Evolutionary conservation across 768 basidiomycete species (phyloP).

Genomic region (Mycena vulgaris): DNA sequence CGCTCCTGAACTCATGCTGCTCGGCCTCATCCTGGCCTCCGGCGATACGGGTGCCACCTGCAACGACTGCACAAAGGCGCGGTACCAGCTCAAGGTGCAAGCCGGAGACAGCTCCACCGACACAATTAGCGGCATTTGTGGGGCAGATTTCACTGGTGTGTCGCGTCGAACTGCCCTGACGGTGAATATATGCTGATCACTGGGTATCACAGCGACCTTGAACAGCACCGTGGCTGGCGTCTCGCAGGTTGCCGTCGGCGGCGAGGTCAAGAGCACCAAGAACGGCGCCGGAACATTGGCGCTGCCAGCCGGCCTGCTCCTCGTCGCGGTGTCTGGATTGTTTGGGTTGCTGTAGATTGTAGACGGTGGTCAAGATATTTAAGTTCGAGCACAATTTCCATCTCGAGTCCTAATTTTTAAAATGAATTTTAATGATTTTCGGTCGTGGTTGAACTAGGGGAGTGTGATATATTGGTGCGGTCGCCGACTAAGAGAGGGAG

Average conservation of each 20-base stretch:
- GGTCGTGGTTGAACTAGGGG: too few species aligned
- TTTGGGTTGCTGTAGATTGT: neutral
- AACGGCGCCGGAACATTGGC: neutral
- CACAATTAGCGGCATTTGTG: neutral
- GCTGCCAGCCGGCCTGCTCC: neutral
- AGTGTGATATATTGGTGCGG: too few species aligned
- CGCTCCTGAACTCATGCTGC: neutral
- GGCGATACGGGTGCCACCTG: neutral
- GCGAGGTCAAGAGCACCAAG: neutral
- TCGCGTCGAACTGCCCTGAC: neutral
- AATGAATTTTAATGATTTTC: too few species aligned
- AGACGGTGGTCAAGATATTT: too few species aligned
- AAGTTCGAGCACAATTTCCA: too few species aligned
- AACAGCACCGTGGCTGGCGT: neutral
- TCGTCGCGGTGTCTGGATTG: neutral
- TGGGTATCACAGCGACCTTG: neutral
- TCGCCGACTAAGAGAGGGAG: too few species aligned
- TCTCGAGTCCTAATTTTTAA: too few species aligned
- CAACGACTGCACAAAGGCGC: conserved; percentile 4
- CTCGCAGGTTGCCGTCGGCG: neutral
- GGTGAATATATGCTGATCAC: neutral
- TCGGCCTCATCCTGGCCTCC: neutral
- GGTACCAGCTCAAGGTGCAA: too few species aligned
- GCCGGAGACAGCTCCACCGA: too few species aligned
- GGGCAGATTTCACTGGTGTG: neutral